These are phyloP conservation scores for Giardia duodenalis DNA, from an alignment of 208 protist species.

Conservation along the genomic window DNA sequence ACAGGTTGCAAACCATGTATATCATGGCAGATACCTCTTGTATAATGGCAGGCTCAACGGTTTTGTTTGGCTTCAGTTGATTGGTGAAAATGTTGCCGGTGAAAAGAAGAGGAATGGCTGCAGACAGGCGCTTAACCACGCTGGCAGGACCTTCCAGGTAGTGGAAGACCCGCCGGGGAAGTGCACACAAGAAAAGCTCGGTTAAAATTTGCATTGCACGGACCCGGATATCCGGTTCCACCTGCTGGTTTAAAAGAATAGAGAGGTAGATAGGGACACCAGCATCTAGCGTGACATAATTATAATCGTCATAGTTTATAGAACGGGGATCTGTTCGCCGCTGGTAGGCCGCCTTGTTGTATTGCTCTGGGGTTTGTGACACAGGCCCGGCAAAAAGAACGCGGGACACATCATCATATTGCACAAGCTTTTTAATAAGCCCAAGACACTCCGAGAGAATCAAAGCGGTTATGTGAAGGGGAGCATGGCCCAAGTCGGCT, in stretches of 20 bases:
- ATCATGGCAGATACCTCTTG: background rate
- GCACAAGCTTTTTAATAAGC: background rate
- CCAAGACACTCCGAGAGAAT: background rate
- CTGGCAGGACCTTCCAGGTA: background rate
- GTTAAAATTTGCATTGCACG: background rate
- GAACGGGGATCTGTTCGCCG: background rate
- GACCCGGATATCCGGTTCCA: background rate
- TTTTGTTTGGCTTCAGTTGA: background rate
- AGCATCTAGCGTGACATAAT: background rate
- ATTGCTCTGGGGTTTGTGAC: background rate
- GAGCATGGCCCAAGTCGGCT: background rate
- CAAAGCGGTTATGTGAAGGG: background rate
- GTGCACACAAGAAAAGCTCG: background rate
- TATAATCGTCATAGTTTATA: background rate
- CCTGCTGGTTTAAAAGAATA: background rate
- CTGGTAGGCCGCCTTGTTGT: background rate
- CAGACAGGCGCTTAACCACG: background rate
- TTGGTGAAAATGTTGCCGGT: background rate
- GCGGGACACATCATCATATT: background rate
- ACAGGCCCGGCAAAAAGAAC: background rate
- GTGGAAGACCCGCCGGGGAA: background rate
- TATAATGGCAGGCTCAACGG: background rate
- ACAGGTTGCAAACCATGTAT: background rate
- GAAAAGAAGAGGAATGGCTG: background rate
- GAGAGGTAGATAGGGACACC: background rate